Percentiles rank a stretch among this genome's conserved stretches.
These are phyloP conservation scores for Colletotrichum chlorophyti DNA, from an alignment of 2,329 filamentous ascomycete species.

Conservation along the genomic window DNA sequence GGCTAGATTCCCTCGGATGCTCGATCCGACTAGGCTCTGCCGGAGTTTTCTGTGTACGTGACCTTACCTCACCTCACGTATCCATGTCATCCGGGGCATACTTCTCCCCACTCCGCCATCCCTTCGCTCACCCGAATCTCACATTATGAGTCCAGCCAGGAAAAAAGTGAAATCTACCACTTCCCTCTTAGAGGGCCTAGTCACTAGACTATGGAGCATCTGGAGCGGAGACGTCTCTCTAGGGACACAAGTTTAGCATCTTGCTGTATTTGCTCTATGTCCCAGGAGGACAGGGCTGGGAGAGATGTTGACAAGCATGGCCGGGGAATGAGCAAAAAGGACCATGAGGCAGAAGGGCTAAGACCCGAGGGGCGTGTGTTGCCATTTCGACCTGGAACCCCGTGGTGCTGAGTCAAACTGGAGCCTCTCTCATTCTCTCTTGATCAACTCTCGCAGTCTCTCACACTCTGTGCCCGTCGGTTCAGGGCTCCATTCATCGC, in stretches of 20 bases:
- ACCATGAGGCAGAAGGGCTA: slow-evolving; percentile 18
- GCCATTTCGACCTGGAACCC: slow-evolving; percentile 19
- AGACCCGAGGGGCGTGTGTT: slow-evolving; percentile 20
- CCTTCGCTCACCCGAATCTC: slow-evolving; percentile 24
- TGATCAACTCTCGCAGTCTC: neutral
- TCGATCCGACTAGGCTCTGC: slow-evolving; percentile 27
- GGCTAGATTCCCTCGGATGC: slow-evolving; percentile 11
- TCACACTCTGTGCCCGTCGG: neutral
- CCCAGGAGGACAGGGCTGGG: slow-evolving; percentile 21
- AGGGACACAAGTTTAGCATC: slow-evolving; percentile 3
- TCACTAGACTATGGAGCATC: neutral
- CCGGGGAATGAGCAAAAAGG: slow-evolving; percentile 17
- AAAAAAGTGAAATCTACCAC: slow-evolving; percentile 9
- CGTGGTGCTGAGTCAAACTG: neutral
- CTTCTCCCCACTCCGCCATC: slow-evolving; percentile 19
- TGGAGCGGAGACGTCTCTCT: neutral
- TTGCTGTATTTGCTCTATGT: no score
- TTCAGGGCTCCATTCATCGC: neutral
- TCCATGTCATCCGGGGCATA: slow-evolving; percentile 5
- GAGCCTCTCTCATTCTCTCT: neutral
- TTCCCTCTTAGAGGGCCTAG: slow-evolving; percentile 2
- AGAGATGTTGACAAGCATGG: neutral
- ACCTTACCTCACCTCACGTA: slow-evolving; percentile 9
- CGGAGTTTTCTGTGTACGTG: slow-evolving; percentile 23
- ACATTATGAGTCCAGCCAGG: neutral